Conservation (phyloP, 2,329 filamentous ascomycete species). For the Podosphaera aphanis region DNA sequence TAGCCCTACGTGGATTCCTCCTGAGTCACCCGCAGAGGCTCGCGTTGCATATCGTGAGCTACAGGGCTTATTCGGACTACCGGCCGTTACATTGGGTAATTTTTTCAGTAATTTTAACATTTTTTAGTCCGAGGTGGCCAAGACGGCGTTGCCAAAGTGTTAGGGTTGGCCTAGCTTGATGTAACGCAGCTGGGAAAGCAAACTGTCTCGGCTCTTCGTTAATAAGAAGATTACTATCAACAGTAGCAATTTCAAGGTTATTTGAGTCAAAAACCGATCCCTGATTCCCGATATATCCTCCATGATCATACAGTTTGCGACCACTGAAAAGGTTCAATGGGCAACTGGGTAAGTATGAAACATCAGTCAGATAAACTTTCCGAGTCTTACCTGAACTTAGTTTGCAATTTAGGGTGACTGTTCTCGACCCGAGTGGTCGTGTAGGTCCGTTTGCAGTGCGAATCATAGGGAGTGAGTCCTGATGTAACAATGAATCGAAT, state of each 20-base stretch:
- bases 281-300: background rate
- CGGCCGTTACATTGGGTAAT: no score
- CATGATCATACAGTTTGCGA: background rate
- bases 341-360: background rate
- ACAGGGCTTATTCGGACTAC: no score
- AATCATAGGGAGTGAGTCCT: no score
- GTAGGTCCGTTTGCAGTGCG: no score
- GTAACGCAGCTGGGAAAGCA: no score
- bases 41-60: no score
- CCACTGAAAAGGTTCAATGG: background rate
- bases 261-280: background rate
- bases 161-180: background rate
- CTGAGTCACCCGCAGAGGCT: no score
- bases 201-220: no score
- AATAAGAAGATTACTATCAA: no score
- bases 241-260: background rate
- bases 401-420: background rate
- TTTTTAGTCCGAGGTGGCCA: background rate
- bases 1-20: no score
- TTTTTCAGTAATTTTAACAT: background rate
- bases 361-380: background rate
- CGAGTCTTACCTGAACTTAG: background rate
- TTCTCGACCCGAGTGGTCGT: background rate
- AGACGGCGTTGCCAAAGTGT: background rate
- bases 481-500: no score